Percentiles rank a stretch among this genome's conserved stretches.
Conservation (phyloP, 306 rosid species). For the Fragaria nilgerrensis region DNA sequence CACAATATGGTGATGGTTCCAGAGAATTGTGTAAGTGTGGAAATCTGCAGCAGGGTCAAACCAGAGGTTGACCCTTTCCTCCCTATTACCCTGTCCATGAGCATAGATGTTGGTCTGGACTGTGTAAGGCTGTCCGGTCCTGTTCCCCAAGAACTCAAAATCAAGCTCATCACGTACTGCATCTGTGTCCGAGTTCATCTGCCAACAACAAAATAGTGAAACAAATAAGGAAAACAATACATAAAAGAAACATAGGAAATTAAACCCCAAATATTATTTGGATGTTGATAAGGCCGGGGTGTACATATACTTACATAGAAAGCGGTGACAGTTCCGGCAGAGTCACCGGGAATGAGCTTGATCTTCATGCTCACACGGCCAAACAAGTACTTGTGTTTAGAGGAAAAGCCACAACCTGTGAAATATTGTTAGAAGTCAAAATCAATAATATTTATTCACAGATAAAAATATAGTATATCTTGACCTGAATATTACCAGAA, state of each 20-base stretch:
- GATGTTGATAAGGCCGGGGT: neutral
- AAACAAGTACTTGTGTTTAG: constrained; percentile 63
- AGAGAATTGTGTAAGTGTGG: constrained; percentile 76
- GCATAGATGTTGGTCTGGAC: constrained; percentile 91
- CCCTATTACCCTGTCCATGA: constrained; percentile 80
- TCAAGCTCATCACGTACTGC: constrained; percentile 77
- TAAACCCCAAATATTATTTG: neutral
- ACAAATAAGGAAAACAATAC: neutral
- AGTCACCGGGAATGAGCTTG: constrained; percentile 87
- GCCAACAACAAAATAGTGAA: neutral
- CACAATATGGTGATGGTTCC: constrained; percentile 73
- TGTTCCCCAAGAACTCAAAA: constrained; percentile 92
- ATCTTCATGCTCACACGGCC: constrained; percentile 97
- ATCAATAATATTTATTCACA: neutral
- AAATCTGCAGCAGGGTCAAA: constrained; percentile 76
- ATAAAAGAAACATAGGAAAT: neutral
- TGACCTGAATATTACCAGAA: constrained; percentile 55
- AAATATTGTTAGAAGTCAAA: constrained; percentile 7
- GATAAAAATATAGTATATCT: neutral
- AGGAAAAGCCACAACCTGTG: constrained; percentile 91
- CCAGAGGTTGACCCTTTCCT: constrained; percentile 91
- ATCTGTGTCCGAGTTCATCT: constrained; percentile 34
- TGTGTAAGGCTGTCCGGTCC: constrained; percentile 82
- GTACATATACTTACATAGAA: constrained; percentile 56
- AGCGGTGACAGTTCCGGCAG: constrained; percentile 97